Conservation (phyloP, 176 grass and related monocot species). For the Zoysia pacifica region DNA sequence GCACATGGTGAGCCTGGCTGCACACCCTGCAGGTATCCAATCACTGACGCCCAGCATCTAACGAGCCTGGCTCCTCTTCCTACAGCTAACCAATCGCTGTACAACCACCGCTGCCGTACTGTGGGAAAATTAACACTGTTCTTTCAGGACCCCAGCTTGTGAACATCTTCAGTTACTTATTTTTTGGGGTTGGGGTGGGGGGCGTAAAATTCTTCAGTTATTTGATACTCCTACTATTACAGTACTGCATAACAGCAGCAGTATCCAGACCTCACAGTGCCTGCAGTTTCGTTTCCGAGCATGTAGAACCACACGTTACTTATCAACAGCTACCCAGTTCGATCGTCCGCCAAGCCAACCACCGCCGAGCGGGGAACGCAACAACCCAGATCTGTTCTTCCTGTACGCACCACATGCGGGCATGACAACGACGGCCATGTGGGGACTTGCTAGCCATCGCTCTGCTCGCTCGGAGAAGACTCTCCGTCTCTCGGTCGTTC, state of each 20-base stretch:
- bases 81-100: no score
- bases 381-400: conserved; percentile 10
- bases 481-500: no score
- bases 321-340: not conserved
- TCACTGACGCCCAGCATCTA: no score
- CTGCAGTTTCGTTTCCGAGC: conserved; percentile 17
- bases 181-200: no score
- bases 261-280: not conserved
- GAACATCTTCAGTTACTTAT: no score
- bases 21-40: no score
- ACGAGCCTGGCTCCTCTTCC: no score
- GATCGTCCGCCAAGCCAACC: not conserved
- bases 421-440: conserved; percentile 40
- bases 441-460: not conserved
- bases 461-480: no score
- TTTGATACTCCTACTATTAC: not conserved
- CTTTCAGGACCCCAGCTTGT: no score
- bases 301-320: not conserved
- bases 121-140: no score
- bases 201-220: not conserved
- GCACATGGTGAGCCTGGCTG: no score
- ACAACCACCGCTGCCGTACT: no score
- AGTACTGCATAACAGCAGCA: not conserved
- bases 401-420: conserved; percentile 17
- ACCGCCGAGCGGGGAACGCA: not conserved